A percentile compares a stretch with the other conserved stretches of the same genome.
Conservation (phyloP, 495 filamentous ascomycete species). For the Xylaria telfairii region DNA sequence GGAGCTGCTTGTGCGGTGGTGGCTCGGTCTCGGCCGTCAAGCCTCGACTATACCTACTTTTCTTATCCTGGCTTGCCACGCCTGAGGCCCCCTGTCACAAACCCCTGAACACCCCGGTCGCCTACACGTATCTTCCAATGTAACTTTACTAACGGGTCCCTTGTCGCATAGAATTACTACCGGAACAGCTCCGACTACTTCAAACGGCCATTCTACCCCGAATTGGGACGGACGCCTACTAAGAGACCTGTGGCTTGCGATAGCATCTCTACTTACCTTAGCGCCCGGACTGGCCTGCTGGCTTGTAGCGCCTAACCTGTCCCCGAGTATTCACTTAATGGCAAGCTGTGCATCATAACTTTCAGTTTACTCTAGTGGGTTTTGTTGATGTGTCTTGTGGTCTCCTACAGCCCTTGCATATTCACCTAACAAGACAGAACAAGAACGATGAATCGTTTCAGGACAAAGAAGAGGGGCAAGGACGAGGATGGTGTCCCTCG, state of each 20-base stretch:
- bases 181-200: slow-evolving; percentile 5
- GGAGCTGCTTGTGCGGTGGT: slow-evolving; percentile 34
- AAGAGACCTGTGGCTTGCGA: background rate
- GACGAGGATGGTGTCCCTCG: slow-evolving; percentile 57
- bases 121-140: background rate
- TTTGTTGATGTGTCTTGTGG: background rate
- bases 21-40: slow-evolving; percentile 14
- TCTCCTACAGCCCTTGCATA: background rate
- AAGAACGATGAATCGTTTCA: slow-evolving; percentile 74
- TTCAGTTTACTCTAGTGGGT: background rate
- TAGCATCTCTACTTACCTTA: background rate
- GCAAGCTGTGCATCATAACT: slow-evolving; percentile 8
- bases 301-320: background rate
- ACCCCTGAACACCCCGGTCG: background rate
- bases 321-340: slow-evolving; percentile 1
- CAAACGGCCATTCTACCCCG: background rate
- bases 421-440: background rate
- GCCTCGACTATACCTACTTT: slow-evolving; percentile 5
- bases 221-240: background rate
- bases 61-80: slow-evolving; percentile 18
- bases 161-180: slow-evolving; percentile 15
- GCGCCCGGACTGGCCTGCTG: background rate
- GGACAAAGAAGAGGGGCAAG: slow-evolving; percentile 72
- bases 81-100: background rate
- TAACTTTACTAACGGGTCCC: slow-evolving; percentile 14